Base-by-base conservation (phyloP, 495 filamentous ascomycete genomes). In the Entonaema liquescens region DNA sequence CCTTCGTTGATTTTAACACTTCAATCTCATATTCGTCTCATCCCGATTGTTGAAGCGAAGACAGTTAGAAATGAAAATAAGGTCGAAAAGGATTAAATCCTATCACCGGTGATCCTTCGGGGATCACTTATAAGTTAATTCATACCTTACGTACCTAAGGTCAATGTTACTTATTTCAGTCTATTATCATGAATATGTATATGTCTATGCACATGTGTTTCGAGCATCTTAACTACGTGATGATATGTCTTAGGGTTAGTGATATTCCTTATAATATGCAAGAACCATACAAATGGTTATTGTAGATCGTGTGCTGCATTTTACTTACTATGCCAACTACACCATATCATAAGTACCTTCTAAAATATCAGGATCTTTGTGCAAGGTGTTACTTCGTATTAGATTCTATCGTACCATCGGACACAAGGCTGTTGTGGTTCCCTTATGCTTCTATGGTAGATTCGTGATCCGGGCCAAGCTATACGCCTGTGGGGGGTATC, bases 361-460 rank as follows among this genome's bases (percentile, higher is more conserved):
- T n/a, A n/a, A n/a, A n/a, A n/a, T n/a, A 56, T 63, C 31, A 8
- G 35, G 42, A 50, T 52, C 47, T 56, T 33, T 68, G 58, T 44
- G 23, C 47, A 38, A 44, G 40, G 42, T 71, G 52, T 52, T 62
- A 66, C 68, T 62, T 71, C 68, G 68, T 65, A 65, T 71, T 50
- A 53, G 50, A 62, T 62, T 53, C 28, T 66, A 28, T 33, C 23
- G 49, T 53, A 53, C 12, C 49, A 29, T 42, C 31, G 13, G 19
- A 58, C 57, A 65, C 62, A 63, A 59, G 60, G 67, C 67, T 64
- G 67, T 31, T 63, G 67, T 69, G 54, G 54, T 54, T 59, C 63
- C 33, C 36, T 55, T 3, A 59, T 31, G 42, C 53, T 36, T 36
- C 57, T 17, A 17, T 57, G 28, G 42, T 35, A 57, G 62, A 65